These are phyloP conservation scores for Linnemannia zychae DNA, from an alignment of 192 early-diverging fungal genomes.

Conservation along the genomic window DNA sequence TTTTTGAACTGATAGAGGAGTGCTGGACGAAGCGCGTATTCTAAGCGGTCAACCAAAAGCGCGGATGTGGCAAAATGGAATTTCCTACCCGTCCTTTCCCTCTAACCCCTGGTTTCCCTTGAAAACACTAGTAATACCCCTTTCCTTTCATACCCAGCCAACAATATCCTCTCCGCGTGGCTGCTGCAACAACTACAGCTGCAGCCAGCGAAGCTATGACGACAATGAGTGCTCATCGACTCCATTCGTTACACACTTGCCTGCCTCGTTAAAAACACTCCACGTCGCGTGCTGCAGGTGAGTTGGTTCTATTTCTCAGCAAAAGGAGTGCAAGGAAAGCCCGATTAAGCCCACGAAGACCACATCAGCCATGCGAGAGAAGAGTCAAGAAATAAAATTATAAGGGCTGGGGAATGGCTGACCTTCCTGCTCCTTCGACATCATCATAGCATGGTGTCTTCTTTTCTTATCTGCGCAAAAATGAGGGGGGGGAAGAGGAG, in stretches of 20 bases:
- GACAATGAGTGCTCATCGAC: not conserved
- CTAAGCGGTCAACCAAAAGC: slow-evolving; percentile 9
- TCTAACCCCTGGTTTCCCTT: not conserved
- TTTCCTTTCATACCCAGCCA: not conserved
- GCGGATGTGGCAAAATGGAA: not conserved
- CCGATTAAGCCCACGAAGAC: not conserved
- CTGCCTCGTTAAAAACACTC: not conserved
- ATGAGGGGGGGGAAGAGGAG: too few relatives aligned
- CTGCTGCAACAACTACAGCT: not conserved
- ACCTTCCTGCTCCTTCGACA: not conserved
- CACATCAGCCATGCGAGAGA: not conserved
- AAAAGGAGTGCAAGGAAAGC: not conserved
- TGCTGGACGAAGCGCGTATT: not conserved
- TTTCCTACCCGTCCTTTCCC: not conserved
- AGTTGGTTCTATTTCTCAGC: not conserved
- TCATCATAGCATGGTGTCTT: not conserved
- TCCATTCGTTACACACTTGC: not conserved
- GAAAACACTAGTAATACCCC: not conserved
- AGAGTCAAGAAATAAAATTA: not conserved
- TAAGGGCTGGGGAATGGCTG: not conserved
- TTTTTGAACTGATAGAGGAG: too few relatives aligned
- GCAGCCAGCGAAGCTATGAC: slow-evolving; percentile 6
- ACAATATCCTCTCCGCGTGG: not conserved
- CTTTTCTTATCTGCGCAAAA: not conserved
- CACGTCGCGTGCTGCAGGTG: not conserved